Conservation (phyloP, 305 asterid genomes). For the Coffea humblotiana region DNA sequence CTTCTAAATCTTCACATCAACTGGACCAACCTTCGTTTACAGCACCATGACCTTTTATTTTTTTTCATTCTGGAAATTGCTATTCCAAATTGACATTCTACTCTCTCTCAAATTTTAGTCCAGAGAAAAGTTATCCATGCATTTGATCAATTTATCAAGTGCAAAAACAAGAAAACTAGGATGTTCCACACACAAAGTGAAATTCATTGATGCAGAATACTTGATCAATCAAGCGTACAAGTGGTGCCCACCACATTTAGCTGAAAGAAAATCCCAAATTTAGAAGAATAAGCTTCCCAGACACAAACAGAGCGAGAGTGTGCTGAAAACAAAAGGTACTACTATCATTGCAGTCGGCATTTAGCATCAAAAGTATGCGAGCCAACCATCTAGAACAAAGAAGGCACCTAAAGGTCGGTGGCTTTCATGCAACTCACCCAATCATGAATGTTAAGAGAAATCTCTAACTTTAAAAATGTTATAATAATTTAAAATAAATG, state of each 20-base stretch:
- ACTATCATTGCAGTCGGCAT: neutral
- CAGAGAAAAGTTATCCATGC: too few species aligned
- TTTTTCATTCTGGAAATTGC: too few species aligned
- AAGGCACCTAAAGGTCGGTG: neutral
- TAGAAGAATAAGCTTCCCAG: neutral
- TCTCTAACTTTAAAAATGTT: neutral
- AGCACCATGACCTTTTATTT: too few species aligned
- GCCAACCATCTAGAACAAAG: neutral
- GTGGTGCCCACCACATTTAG: neutral
- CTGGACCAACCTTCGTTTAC: too few species aligned
- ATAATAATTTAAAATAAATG: slow-evolving; percentile 36
- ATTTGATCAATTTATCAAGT: too few species aligned
- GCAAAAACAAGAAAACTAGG: too few species aligned
- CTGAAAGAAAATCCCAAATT: neutral
- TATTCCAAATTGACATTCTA: too few species aligned
- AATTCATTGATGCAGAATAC: neutral
- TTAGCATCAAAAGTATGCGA: slow-evolving; percentile 9
- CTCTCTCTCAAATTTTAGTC: too few species aligned
- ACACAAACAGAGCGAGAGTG: neutral
- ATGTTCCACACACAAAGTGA: neutral
- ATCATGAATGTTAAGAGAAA: neutral
- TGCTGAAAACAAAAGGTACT: neutral
- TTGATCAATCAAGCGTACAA: neutral
- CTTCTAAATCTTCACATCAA: too few species aligned
- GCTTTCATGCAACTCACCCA: neutral